A percentile compares a stretch with the other conserved stretches of the same genome.
These are phyloP conservation scores for Amanita rubescens DNA, from an alignment of 768 basidiomycete species.

Conservation along the genomic window DNA sequence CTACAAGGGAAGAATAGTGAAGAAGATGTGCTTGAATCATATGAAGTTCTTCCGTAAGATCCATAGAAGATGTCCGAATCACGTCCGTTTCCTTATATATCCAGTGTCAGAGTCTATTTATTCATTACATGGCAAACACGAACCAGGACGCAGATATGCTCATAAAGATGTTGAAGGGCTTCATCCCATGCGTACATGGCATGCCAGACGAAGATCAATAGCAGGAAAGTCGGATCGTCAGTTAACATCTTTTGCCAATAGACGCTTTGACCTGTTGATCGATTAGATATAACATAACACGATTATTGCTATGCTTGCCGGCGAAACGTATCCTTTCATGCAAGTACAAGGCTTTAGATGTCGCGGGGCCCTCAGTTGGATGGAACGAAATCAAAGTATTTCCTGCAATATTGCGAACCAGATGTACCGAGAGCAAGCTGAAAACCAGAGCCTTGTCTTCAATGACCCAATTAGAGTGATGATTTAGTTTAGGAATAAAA, in stretches of 20 bases:
- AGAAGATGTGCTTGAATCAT: constrained; percentile 54
- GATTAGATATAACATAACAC: background rate
- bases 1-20: constrained; percentile 48
- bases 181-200: constrained; percentile 59
- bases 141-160: constrained; percentile 43
- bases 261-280: constrained; percentile 30
- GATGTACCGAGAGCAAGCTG: constrained; percentile 41
- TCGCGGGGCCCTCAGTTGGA: constrained; percentile 27
- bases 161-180: constrained; percentile 44
- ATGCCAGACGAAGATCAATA: constrained; percentile 51
- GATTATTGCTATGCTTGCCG: constrained; percentile 16
- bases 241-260: constrained; percentile 42
- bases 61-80: constrained; percentile 32
- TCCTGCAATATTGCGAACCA: constrained; percentile 35
- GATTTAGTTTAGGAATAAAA: background rate
- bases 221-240: constrained; percentile 47
- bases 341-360: constrained; percentile 34
- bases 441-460: constrained; percentile 30
- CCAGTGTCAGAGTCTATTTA: background rate
- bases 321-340: constrained; percentile 43
- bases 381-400: constrained; percentile 48
- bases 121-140: constrained; percentile 9
- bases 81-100: constrained; percentile 39
- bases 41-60: constrained; percentile 47
- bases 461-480: background rate